Percentiles rank a stretch among this genome's conserved stretches.
Evolutionary conservation across 768 basidiomycete species (phyloP).

Genomic region (Tulasnella sp.): DNA sequence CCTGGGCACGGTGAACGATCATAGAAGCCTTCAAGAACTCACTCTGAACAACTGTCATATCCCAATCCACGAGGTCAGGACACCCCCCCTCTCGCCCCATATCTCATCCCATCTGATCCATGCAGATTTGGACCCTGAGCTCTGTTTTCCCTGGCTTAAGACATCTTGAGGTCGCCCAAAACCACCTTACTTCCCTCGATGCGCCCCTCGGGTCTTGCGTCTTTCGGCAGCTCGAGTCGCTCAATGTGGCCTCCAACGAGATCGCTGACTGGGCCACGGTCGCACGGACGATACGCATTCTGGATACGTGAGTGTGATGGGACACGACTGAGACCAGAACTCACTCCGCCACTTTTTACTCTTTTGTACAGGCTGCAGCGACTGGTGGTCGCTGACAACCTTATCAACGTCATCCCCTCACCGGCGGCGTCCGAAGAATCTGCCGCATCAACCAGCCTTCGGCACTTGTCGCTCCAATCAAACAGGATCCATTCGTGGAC

Average conservation of each 20-base stretch:
- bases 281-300: neutral
- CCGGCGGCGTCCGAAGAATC: slow-evolving; percentile 17
- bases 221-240: neutral
- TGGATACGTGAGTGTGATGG: slow-evolving; percentile 16
- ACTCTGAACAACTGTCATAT: slow-evolving; percentile 63
- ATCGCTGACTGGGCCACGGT: slow-evolving; percentile 8
- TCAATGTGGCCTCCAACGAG: slow-evolving; percentile 6
- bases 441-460: slow-evolving; percentile 27
- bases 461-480: slow-evolving; percentile 49
- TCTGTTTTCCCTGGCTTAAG: slow-evolving; percentile 18
- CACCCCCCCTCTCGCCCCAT: neutral
- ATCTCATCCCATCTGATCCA: slow-evolving; percentile 25
- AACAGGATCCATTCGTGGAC: slow-evolving; percentile 50
- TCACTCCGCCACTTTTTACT: slow-evolving; percentile 13
- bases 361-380: slow-evolving; percentile 46
- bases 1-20: slow-evolving; percentile 22
- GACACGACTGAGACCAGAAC: neutral
- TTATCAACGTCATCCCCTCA: neutral
- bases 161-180: slow-evolving; percentile 58
- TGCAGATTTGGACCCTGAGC: slow-evolving; percentile 39
- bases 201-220: neutral
- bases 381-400: slow-evolving; percentile 31
- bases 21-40: slow-evolving; percentile 49
- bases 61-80: slow-evolving; percentile 52
- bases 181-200: slow-evolving; percentile 32